Percentiles rank a stretch among this genome's conserved stretches.
Evolutionary conservation across 257 asterid species (phyloP).

Genomic region (Haberlea rhodopensis): DNA sequence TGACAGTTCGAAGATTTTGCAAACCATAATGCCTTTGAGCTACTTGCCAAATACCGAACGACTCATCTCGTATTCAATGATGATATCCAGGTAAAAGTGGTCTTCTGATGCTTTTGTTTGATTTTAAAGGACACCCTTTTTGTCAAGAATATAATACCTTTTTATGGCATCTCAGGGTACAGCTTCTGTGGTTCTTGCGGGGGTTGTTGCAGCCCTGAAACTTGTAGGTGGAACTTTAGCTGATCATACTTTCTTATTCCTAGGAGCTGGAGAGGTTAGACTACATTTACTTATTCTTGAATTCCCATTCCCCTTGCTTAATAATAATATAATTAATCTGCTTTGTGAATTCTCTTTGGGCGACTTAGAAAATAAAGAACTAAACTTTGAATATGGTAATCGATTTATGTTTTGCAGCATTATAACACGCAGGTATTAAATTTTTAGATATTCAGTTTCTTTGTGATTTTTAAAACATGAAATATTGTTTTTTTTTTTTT

Average conservation of each 20-base stretch:
- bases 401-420: no score
- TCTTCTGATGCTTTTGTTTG: background rate
- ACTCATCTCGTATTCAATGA: constrained; percentile 91
- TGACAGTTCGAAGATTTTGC: constrained; percentile 92
- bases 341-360: background rate
- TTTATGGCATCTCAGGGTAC: constrained; percentile 60
- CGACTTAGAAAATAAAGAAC: background rate
- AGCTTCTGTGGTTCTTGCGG: constrained; percentile 88
- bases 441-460: no score
- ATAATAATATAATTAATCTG: no score
- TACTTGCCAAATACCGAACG: constrained; percentile 73
- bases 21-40: constrained; percentile 83
- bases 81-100: constrained; percentile 67
- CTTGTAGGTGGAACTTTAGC: constrained; percentile 65
- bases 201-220: constrained; percentile 69
- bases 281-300: constrained; percentile 5
- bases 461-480: no score
- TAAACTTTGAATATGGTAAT: background rate
- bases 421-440: no score
- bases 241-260: constrained; percentile 87
- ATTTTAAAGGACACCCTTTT: background rate
- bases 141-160: constrained; percentile 1
- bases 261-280: constrained; percentile 97
- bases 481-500: no score
- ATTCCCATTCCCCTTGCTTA: background rate